A percentile compares a stretch with the other conserved stretches of the same genome.
These are phyloP conservation scores for Plantago ovata DNA, from an alignment of 257 asterid genomes.

Conservation along the genomic window DNA sequence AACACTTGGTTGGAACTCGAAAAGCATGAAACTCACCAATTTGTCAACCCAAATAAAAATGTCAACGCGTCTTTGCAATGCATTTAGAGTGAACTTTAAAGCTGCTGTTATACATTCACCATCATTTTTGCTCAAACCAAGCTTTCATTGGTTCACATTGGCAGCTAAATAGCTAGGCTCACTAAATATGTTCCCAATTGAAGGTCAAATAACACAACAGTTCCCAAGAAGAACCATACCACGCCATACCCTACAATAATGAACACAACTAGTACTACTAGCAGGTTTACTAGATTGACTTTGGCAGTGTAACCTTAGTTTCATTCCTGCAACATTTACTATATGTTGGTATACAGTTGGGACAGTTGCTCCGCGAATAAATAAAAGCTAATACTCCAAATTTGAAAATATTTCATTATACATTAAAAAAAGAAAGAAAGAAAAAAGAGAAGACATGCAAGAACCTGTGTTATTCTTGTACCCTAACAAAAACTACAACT, in stretches of 20 bases:
- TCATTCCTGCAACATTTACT: neutral
- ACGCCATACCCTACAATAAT: too few species aligned
- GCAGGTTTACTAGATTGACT: neutral
- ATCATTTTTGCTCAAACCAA: neutral
- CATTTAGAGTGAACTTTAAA: neutral
- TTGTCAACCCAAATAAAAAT: neutral
- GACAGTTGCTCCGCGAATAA: constrained; percentile 9
- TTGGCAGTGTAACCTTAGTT: neutral
- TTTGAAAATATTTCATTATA: neutral
- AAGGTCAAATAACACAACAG: neutral
- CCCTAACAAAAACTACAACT: constrained; percentile 1
- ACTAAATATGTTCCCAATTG: neutral
- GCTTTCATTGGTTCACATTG: neutral
- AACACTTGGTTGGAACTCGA: too few species aligned
- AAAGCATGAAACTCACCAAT: too few species aligned
- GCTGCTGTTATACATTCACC: neutral
- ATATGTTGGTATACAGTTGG: constrained; percentile 18
- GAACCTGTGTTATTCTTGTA: neutral
- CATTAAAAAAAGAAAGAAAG: neutral
- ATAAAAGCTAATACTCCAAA: neutral
- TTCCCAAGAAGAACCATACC: constrained; percentile 2
- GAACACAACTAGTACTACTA: too few species aligned
- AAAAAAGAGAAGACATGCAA: neutral
- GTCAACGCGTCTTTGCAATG: constrained; percentile 1
- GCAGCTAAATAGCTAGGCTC: neutral